A percentile compares a stretch with the other conserved stretches of the same genome.
Evolutionary conservation across 305 asterid species (phyloP).

Genomic region (Fraxinus greggii): DNA sequence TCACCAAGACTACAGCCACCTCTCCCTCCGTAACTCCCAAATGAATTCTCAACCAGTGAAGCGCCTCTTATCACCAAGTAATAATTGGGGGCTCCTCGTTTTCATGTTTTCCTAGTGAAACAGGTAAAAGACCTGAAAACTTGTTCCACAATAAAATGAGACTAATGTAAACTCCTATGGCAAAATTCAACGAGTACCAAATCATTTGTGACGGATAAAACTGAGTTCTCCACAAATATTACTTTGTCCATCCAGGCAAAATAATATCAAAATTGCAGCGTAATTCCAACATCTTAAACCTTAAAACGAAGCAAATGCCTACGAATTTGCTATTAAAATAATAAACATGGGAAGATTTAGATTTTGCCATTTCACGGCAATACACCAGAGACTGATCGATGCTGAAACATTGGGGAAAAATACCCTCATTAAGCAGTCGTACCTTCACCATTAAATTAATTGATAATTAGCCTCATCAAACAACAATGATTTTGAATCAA

Average conservation of each 20-base stretch:
- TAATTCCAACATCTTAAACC: neutral
- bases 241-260: neutral
- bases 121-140: neutral
- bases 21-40: slow-evolving; percentile 13
- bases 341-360: neutral
- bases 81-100: neutral
- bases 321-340: neutral
- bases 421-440: neutral
- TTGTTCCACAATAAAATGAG: neutral
- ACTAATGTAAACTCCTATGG: neutral
- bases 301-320: neutral
- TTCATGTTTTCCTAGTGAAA: neutral
- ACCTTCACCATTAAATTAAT: neutral
- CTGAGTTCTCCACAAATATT: neutral
- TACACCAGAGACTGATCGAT: neutral
- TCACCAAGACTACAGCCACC: neutral
- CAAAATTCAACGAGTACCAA: neutral
- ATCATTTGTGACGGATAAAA: neutral
- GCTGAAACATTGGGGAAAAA: neutral
- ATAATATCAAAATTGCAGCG: neutral
- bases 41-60: slow-evolving; percentile 22
- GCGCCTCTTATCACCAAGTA: slow-evolving; percentile 5
- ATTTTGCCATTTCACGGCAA: neutral
- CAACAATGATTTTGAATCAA: neutral
- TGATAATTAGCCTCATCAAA: neutral